These are phyloP conservation scores for Fraxinus platypoda DNA, from an alignment of 305 asterid species.

Conservation along the genomic window DNA sequence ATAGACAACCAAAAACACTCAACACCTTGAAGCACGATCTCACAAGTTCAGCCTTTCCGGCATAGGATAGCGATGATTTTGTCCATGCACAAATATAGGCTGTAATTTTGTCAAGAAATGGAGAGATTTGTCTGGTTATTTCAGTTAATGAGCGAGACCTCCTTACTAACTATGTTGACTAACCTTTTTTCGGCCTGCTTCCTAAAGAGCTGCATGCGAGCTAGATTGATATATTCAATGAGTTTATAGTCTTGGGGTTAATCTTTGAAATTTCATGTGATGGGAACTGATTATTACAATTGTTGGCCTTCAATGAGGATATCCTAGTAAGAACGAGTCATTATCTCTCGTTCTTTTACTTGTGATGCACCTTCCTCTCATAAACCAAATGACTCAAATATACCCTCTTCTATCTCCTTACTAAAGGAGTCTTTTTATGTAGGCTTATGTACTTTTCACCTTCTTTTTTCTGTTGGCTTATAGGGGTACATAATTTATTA, in stretches of 20 bases:
- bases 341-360: neutral
- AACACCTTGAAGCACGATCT: too few relatives aligned
- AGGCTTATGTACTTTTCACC: neutral
- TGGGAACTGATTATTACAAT: neutral
- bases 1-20: too few relatives aligned
- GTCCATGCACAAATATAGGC: too few relatives aligned
- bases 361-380: neutral
- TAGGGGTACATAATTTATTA: neutral
- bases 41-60: too few relatives aligned
- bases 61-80: too few relatives aligned
- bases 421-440: neutral
- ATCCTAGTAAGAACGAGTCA: neutral
- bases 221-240: neutral
- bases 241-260: neutral
- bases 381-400: neutral
- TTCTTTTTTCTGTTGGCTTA: neutral
- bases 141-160: neutral
- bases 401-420: neutral
- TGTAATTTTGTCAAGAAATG: too few relatives aligned
- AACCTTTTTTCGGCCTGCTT: neutral
- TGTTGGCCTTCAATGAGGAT: neutral
- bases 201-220: neutral
- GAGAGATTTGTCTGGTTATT: neutral
- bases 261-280: neutral
- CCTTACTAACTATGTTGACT: neutral